Evolutionary conservation across 495 filamentous ascomycete genomes (phyloP).

Genomic region (Hyaloscypha variabilis): DNA sequence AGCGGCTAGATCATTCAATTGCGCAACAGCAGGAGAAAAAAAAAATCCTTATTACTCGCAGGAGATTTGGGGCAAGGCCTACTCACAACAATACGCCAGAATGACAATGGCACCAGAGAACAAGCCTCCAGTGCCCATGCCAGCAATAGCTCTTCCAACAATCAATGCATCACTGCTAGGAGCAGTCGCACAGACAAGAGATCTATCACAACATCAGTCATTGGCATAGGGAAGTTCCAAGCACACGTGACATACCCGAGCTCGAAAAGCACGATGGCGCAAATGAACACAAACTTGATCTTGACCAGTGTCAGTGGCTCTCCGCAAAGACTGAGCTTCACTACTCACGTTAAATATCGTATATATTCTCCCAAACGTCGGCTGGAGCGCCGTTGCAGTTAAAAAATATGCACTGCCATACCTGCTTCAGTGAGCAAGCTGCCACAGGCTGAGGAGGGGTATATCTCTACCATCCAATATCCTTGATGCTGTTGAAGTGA

Average conservation of each 20-base stretch:
- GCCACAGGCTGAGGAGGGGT: not conserved
- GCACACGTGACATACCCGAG: conserved; percentile 43
- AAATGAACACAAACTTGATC: conserved; percentile 47
- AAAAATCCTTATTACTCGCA: not conserved
- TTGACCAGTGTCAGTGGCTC: conserved; percentile 32
- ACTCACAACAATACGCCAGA: conserved; percentile 36
- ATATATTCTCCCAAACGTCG: conserved; percentile 56
- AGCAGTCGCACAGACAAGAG: conserved; percentile 63
- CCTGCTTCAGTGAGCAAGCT: conserved; percentile 19
- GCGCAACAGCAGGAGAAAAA: not conserved
- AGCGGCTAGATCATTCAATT: not conserved
- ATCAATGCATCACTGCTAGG: conserved; percentile 62
- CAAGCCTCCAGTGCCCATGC: conserved; percentile 56
- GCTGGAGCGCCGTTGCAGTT: conserved; percentile 50
- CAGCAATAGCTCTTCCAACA: conserved; percentile 64
- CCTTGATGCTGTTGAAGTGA: conserved; percentile 40
- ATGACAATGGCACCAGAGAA: conserved; percentile 46
- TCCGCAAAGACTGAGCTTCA: conserved; percentile 26
- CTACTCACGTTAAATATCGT: conserved; percentile 41
- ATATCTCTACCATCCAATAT: conserved; percentile 40
- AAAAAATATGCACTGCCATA: conserved; percentile 55
- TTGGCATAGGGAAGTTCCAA: not conserved
- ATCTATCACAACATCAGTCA: conserved; percentile 35
- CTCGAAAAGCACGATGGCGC: conserved; percentile 57
- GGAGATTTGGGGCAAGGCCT: not conserved